These are phyloP conservation scores for Raphanus hybrid DNA, from an alignment of 441 rosid species.

Conservation along the genomic window DNA sequence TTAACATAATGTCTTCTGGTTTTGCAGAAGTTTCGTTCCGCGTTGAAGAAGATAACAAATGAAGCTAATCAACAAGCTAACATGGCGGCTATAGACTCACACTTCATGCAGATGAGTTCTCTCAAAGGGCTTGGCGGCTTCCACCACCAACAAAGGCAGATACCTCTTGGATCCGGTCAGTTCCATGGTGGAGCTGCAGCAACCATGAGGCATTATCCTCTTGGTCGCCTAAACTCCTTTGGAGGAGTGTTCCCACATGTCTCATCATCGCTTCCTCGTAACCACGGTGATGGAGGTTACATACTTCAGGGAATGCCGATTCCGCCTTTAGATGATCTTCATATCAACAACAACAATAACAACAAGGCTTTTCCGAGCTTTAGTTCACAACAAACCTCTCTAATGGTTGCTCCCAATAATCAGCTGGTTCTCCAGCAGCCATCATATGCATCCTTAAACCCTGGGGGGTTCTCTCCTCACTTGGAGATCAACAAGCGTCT, in stretches of 20 bases:
- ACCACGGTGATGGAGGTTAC: constrained; percentile 49
- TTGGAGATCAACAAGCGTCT: constrained; percentile 45
- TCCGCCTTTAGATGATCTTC: constrained; percentile 62
- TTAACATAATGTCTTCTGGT: constrained; percentile 24
- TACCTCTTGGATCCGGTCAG: constrained; percentile 54
- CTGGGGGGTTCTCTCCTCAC: constrained; percentile 52
- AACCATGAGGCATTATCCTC: constrained; percentile 59
- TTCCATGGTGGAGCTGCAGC: constrained; percentile 45
- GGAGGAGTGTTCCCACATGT: constrained; percentile 51
- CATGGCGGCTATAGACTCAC: constrained; percentile 67
- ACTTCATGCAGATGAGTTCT: constrained; percentile 58
- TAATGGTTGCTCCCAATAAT: constrained; percentile 44
- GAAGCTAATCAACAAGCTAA: constrained; percentile 76
- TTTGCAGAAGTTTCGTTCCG: constrained; percentile 75
- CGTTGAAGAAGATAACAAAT: constrained; percentile 65
- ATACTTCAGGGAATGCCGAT: constrained; percentile 73
- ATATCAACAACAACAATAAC: constrained; percentile 37
- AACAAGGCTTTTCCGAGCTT: constrained; percentile 46
- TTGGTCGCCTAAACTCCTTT: constrained; percentile 67
- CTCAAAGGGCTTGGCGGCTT: constrained; percentile 58
- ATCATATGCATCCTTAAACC: constrained; percentile 40
- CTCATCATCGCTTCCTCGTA: constrained; percentile 41
- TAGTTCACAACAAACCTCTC: constrained; percentile 52
- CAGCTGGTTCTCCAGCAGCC: constrained; percentile 29
- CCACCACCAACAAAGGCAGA: constrained; percentile 20